Base-by-base conservation (phyloP, 805 yeast species). In the Kuraishia molischiana region DNA sequence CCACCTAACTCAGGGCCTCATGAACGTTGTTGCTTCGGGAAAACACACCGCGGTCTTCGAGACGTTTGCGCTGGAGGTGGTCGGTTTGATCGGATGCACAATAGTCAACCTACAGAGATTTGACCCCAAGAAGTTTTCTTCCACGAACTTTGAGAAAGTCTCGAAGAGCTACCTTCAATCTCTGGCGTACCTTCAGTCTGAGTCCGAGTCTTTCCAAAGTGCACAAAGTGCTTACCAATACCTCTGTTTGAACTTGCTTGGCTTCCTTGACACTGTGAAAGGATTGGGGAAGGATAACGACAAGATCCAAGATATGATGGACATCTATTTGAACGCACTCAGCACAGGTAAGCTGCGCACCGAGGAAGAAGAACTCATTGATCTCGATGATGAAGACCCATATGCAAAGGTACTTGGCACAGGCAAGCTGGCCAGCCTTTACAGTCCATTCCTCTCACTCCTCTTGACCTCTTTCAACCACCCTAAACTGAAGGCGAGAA, bases 41-140 rank as follows among this genome's bases (percentile, higher is more conserved):
- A 58, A 55, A 21, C 58, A 62, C 32, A 35, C 67, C 0, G 58
- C 69, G 1, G 41, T 51, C 10, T 57, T 69, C 5, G 82, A 77
- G 41, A 60, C 77, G 0, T 66, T 65, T 42, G 62, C 74, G 3
- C 52, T 84, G 36, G 89, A 82, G 38, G 47, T 76, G 44, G 55
- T 76, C n/a, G 87, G 90, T 0, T 40, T 58, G 11, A 69, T 80
- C 19, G 87, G 84, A 0, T 64, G 71, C 2, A 63, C 60, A 29
- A 64, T 79, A 35, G 17, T 28, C 31, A 14, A 14, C 13, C 11
- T 22, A 22, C 8, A 22, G 26, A 22, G 11, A 22, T 22, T 22
- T 8, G 26, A 11, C 8, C 11, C 11, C 10, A 22, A 22, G 11
- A 11, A 8, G 11, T 8, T 22, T 8, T 8, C 26, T 22, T 22